These are phyloP conservation scores for Cordyceps militaris DNA, from an alignment of 2,329 filamentous ascomycete species.

Conservation along the genomic window DNA sequence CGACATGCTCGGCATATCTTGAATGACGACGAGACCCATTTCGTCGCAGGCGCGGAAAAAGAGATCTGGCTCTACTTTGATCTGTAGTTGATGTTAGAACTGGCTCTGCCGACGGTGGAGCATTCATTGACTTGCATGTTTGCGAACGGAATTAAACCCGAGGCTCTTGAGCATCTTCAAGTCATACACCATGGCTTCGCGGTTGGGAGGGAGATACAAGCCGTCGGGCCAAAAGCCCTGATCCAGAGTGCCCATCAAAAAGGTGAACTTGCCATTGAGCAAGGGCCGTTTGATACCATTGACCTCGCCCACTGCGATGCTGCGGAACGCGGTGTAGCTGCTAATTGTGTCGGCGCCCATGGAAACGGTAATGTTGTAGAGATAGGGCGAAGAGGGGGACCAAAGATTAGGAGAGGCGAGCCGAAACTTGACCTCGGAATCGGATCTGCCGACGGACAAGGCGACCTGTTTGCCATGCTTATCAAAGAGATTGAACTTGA, in stretches of 20 bases:
- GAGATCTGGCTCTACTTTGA: constrained; percentile 60
- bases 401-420: constrained; percentile 52
- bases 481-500: constrained; percentile 31
- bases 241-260: constrained; percentile 61
- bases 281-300: constrained; percentile 54
- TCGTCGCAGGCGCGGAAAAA: constrained; percentile 63
- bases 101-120: neutral
- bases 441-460: constrained; percentile 37
- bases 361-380: constrained; percentile 58
- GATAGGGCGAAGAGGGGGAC: constrained; percentile 54
- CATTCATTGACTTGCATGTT: constrained; percentile 49
- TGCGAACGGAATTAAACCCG: constrained; percentile 64
- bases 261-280: constrained; percentile 62
- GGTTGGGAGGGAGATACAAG: constrained; percentile 55
- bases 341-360: constrained; percentile 43
- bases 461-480: constrained; percentile 34
- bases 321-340: constrained; percentile 65
- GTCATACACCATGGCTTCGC: constrained; percentile 62
- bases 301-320: constrained; percentile 48
- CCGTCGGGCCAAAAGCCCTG: constrained; percentile 69
- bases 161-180: constrained; percentile 56
- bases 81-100: constrained; percentile 26
- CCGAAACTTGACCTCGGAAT: constrained; percentile 46
- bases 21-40: constrained; percentile 58
- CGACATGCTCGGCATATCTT: constrained; percentile 62